Conservation (phyloP, 2,329 filamentous ascomycete genomes). For the Fusarium hainanense region DNA sequence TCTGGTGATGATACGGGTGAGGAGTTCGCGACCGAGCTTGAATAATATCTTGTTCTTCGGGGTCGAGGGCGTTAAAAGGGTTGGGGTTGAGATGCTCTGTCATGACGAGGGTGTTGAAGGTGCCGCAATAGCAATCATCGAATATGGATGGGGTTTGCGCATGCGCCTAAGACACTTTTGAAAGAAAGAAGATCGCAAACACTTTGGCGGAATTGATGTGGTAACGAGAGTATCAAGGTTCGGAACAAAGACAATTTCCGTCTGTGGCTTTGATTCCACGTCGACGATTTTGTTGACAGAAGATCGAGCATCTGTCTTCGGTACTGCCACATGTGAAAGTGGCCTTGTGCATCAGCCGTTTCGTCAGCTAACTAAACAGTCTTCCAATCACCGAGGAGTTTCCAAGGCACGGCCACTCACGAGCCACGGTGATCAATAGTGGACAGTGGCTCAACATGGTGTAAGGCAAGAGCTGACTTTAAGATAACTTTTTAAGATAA, state of each 20-base stretch:
- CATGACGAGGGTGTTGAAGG: slow-evolving; percentile 55
- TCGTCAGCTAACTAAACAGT: slow-evolving; percentile 41
- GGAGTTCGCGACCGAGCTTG: slow-evolving; percentile 70
- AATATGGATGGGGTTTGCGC: slow-evolving; percentile 34
- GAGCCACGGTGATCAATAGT: slow-evolving; percentile 23
- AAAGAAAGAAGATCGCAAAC: slow-evolving; percentile 8
- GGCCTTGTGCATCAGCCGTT: slow-evolving; percentile 45
- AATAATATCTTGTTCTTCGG: slow-evolving; percentile 54
- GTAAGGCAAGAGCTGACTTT: background rate
- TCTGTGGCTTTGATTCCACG: slow-evolving; percentile 39
- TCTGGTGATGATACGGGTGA: slow-evolving; percentile 73
- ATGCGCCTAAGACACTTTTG: slow-evolving; percentile 35
- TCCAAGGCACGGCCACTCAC: slow-evolving; percentile 24
- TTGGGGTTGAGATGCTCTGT: slow-evolving; percentile 57
- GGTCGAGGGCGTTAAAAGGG: slow-evolving; percentile 48
- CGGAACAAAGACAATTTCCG: slow-evolving; percentile 24
- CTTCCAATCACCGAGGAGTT: slow-evolving; percentile 32
- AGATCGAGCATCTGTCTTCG: slow-evolving; percentile 39
- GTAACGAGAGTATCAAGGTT: slow-evolving; percentile 1
- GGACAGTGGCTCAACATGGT: slow-evolving; percentile 11
- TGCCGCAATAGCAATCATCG: slow-evolving; percentile 46
- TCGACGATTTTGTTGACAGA: slow-evolving; percentile 33
- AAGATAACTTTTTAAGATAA: background rate
- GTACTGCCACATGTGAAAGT: slow-evolving; percentile 47
- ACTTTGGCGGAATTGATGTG: background rate